Evolutionary conservation across 805 yeast genomes (phyloP).

Genomic region (Teunomyces lycoperdinae): DNA sequence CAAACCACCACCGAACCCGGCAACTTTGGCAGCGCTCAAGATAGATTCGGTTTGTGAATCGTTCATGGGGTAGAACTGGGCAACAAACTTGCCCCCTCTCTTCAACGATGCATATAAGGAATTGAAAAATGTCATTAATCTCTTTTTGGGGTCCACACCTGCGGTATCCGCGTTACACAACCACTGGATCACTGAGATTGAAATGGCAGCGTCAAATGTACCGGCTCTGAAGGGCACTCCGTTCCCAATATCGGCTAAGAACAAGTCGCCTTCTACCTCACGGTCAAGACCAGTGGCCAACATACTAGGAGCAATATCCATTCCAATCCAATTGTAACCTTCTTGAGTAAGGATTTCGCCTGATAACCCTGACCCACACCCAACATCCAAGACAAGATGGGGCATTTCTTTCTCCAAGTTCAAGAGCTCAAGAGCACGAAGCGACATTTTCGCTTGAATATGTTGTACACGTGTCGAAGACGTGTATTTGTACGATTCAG

Average conservation of each 20-base stretch:
- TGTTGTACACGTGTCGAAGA: conserved; percentile 95
- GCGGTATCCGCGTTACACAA: conserved; percentile 91
- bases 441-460: conserved; percentile 96
- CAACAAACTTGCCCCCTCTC: conserved; percentile 96
- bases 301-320: conserved; percentile 97
- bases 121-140: conserved; percentile 80
- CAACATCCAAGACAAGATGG: conserved; percentile 81
- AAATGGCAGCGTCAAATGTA: conserved; percentile 92
- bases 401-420: conserved; percentile 60
- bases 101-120: conserved; percentile 80
- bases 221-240: conserved; percentile 97
- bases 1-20: conserved; percentile 96
- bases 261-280: conserved; percentile 90
- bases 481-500: conserved; percentile 88
- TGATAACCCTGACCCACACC: conserved; percentile 95
- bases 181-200: conserved; percentile 97
- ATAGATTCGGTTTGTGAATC: conserved; percentile 81
- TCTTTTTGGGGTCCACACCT: conserved; percentile 75
- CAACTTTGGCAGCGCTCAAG: conserved; percentile 79
- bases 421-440: conserved; percentile 84
- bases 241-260: conserved; percentile 87
- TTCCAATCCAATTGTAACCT: conserved; percentile 91
- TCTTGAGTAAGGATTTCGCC: conserved; percentile 94
- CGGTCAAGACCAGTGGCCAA: conserved; percentile 90
- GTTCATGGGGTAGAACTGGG: conserved; percentile 93